Evolutionary conservation across 139 green algal genomes (phyloP).

Genomic region (Chlamydomonas eustigma): DNA sequence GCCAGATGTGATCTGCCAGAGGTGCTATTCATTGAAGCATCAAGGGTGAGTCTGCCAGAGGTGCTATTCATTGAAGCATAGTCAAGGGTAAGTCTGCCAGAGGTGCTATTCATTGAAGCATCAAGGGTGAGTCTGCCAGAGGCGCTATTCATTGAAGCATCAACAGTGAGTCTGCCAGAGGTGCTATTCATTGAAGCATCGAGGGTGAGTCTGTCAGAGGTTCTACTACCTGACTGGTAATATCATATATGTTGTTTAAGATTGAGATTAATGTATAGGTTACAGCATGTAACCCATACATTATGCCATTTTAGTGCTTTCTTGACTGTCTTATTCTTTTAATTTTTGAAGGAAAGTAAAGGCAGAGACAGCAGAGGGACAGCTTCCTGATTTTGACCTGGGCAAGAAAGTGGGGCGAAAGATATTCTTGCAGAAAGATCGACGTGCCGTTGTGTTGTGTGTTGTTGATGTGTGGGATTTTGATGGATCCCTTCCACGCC

Average conservation of each 20-base stretch:
- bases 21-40: conserved; percentile 85
- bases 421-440: conserved; percentile 74
- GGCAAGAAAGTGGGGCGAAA: conserved; percentile 64
- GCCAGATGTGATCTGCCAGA: conserved; percentile 70
- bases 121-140: conserved; percentile 75
- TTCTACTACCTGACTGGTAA: background rate
- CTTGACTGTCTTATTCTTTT: background rate
- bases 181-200: conserved; percentile 83
- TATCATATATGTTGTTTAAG: background rate
- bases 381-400: conserved; percentile 81
- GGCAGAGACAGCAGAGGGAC: conserved; percentile 48
- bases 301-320: no score
- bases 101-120: conserved; percentile 85
- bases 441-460: conserved; percentile 74
- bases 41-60: conserved; percentile 77
- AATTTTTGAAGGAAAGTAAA: conserved; percentile 60
- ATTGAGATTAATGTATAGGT: background rate
- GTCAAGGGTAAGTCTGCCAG: no score
- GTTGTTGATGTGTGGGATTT: conserved; percentile 92
- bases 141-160: no score
- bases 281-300: background rate
- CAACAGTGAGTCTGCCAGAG: conserved; percentile 89
- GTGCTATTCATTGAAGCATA: no score
- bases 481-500: conserved; percentile 88
- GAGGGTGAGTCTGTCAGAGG: no score